These are phyloP conservation scores for Kregervanrija fluxuum DNA, from an alignment of 805 yeast species.

Conservation along the genomic window DNA sequence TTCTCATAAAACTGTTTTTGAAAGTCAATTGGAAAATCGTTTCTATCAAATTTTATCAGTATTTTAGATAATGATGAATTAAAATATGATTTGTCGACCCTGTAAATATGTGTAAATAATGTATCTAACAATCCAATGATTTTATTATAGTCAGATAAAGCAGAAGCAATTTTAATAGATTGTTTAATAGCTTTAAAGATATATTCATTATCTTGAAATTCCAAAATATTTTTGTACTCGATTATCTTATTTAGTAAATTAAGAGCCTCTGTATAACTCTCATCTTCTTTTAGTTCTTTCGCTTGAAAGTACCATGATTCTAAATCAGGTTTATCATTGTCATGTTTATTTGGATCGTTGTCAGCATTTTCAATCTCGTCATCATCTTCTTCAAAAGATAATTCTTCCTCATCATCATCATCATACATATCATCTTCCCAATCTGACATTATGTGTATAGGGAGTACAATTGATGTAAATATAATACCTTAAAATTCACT, in stretches of 20 bases:
- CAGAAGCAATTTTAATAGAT: slow-evolving; percentile 22
- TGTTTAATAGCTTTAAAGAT: slow-evolving; percentile 29
- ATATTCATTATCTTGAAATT: slow-evolving; percentile 12
- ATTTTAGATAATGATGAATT: slow-evolving; percentile 27
- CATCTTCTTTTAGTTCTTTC: slow-evolving; percentile 28
- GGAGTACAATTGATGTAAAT: too few relatives aligned
- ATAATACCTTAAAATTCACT: too few relatives aligned
- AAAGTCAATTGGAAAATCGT: slow-evolving; percentile 11
- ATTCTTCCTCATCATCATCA: slow-evolving; percentile 27
- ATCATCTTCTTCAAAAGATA: slow-evolving; percentile 27
- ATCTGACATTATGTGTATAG: slow-evolving; percentile 24
- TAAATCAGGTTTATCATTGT: slow-evolving; percentile 4
- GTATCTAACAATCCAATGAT: slow-evolving; percentile 11
- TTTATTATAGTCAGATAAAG: slow-evolving; percentile 10
- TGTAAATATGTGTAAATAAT: slow-evolving; percentile 15
- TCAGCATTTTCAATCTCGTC: slow-evolving; percentile 13
- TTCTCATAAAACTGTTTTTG: slow-evolving; percentile 16
- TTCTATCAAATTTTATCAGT: slow-evolving; percentile 22
- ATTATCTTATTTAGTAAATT: slow-evolving; percentile 18
- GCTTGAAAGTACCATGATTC: slow-evolving; percentile 27
- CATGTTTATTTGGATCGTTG: slow-evolving; percentile 5
- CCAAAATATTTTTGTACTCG: background rate
- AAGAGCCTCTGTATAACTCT: slow-evolving; percentile 20
- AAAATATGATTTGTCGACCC: slow-evolving; percentile 18
- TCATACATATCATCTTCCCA: slow-evolving; percentile 33